Base-by-base conservation (phyloP, 164 flowering plant genomes). In the Macadamia tetraphylla region DNA sequence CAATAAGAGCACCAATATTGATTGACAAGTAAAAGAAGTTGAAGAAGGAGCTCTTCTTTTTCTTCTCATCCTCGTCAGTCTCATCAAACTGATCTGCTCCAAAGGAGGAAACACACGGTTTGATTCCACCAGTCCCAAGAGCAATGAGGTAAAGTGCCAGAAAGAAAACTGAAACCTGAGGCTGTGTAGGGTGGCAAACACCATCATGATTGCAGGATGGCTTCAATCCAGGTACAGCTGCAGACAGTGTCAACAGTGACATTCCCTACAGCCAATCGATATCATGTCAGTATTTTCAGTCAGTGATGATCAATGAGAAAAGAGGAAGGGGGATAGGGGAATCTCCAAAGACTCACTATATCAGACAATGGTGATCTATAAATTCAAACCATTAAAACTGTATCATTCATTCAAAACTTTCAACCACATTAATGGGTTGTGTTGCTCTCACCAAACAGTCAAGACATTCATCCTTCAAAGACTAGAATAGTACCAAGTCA, bases 61-160 rank as follows among this genome's bases (percentile, higher is more conserved):
- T 70, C 73, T 58, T 70, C 63, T 80, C 83, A 6, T 15, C 15
- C 3, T 64, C 75, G 31, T 80, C 78, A 11, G 71, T 63, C 1
- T 80, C 83, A 66, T 80, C 83, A 60, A 80, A 80, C 56, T 80
- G 83, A 64, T 80, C 83, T 1, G 83, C 83, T 31, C 83, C 83
- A 55, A 77, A 80, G 42, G 83, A 73, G 10, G 83, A 80, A 31
- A 80, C 83, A 60, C 83, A 80, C 2, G 83, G 83, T 43, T 80
- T 80, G 62, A 80, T 80, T 8, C 83, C 83, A 62, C 83, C 83
- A 7, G 83, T 80, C 29, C 83, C 83, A 17, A 80, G 73, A 23
- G 80, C 83, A n/a, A 80, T 71, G 62, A 80, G 8, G 77, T 80
- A 80, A 4, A 80, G 77, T n/a, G 73, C 80, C 18, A 63, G 1